phyloP scores from a whole-genome alignment of 495 filamentous ascomycete genomes.

The Xylaria telfairii region DNA sequence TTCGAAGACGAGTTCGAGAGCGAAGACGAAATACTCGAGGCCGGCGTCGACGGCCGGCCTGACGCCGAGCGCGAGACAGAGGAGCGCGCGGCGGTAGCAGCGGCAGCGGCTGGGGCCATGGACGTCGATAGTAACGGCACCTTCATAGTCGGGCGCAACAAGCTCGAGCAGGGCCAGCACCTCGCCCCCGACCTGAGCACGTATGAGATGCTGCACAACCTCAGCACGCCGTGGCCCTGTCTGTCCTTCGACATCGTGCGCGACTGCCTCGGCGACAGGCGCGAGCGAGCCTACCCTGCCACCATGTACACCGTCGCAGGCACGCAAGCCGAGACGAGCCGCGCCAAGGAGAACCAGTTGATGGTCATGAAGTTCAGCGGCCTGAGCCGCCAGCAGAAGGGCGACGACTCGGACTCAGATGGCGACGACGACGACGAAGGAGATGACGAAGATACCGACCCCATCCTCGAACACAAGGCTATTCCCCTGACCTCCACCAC shows the following conservation, averaged over 20 bases:
- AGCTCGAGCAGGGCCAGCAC: conserved; percentile 86
- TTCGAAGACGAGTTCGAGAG: conserved; percentile 97
- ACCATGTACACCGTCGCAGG: conserved; percentile 93
- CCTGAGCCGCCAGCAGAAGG: conserved; percentile 81
- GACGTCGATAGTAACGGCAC: conserved; percentile 84
- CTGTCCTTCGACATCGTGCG: conserved; percentile 92
- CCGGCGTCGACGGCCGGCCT: conserved; percentile 88
- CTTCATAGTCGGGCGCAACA: conserved; percentile 90
- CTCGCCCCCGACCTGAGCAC: conserved; percentile 87
- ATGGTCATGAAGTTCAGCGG: conserved; percentile 95
- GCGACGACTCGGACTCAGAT: conserved; percentile 61
- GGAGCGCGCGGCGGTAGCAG: conserved; percentile 69
- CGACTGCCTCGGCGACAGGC: conserved; percentile 87
- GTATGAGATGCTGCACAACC: conserved; percentile 94
- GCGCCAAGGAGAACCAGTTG: conserved; percentile 85
- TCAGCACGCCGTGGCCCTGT: conserved; percentile 94
- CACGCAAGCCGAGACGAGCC: conserved; percentile 81
- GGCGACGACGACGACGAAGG: conserved; percentile 75
- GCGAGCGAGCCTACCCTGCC: conserved; percentile 82
- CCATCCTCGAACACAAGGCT: conserved; percentile 89
- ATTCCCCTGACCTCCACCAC: conserved; percentile 86
- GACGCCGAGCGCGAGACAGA: conserved; percentile 93
- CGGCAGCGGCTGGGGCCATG: conserved; percentile 79
- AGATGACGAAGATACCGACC: conserved; percentile 82
- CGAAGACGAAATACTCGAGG: conserved; percentile 94